These are phyloP conservation scores for Sambucus nigra DNA, from an alignment of 129 eudicot species.

Conservation along the genomic window DNA sequence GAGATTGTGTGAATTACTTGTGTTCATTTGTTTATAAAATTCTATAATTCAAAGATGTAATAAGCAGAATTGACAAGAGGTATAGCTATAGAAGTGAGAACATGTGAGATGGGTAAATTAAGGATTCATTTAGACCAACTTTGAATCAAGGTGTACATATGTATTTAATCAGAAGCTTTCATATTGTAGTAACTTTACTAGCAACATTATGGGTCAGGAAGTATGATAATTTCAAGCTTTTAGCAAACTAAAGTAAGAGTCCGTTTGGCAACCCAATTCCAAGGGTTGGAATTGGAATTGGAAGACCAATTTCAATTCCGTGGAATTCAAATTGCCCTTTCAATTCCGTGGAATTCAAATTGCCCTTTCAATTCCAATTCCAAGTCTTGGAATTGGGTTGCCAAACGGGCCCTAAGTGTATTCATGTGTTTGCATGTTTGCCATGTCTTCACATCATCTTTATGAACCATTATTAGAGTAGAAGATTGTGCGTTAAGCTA, in stretches of 20 bases:
- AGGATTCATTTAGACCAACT: background rate
- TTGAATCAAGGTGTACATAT: background rate
- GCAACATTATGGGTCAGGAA: background rate
- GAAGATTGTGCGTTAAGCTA: background rate
- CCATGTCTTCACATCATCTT: background rate
- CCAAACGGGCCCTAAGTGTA: too few relatives aligned
- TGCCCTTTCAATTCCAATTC: too few relatives aligned
- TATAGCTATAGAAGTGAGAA: background rate
- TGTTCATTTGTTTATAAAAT: background rate
- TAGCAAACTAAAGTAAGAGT: conserved; percentile 2
- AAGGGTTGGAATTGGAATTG: too few relatives aligned
- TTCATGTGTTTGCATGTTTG: conserved; percentile 6
- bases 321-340: too few relatives aligned
- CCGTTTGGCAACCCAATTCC: too few relatives aligned
- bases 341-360: too few relatives aligned
- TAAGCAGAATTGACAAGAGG: background rate
- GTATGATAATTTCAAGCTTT: background rate
- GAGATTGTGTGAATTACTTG: background rate
- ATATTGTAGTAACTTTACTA: background rate
- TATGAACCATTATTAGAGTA: background rate
- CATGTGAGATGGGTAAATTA: background rate
- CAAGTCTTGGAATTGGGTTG: too few relatives aligned
- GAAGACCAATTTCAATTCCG: too few relatives aligned
- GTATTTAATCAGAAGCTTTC: conserved; percentile 1
- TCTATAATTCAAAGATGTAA: background rate